Evolutionary conservation across 192 early-diverging fungal genomes (phyloP).

Genomic region (Backusella psychrophila): DNA sequence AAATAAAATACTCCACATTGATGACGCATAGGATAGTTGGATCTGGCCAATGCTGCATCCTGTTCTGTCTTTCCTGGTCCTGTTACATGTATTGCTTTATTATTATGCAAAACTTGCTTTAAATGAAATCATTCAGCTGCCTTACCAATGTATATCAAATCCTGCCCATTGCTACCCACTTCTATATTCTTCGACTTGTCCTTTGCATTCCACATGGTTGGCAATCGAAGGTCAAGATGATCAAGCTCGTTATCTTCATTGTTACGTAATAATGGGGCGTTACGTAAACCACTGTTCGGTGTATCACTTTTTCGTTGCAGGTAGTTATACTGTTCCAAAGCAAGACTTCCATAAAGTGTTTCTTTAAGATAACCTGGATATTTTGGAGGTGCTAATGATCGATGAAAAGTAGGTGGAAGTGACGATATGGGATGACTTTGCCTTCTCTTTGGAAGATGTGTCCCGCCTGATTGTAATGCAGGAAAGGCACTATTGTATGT

Average conservation of each 20-base stretch:
- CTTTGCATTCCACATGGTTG: conserved; percentile 59
- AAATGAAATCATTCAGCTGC: neutral
- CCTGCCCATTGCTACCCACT: conserved; percentile 35
- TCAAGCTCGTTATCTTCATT: neutral
- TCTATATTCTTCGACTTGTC: conserved; percentile 53
- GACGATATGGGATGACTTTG: neutral
- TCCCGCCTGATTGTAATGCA: conserved; percentile 16
- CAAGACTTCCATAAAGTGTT: conserved; percentile 22
- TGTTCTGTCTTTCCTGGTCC: conserved; percentile 51
- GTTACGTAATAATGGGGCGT: neutral
- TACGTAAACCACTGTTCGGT: neutral
- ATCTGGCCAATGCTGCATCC: conserved; percentile 79
- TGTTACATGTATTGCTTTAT: neutral
- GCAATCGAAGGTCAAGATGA: conserved; percentile 36
- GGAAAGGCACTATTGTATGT: conserved; percentile 29
- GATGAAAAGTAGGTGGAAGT: conserved; percentile 1
- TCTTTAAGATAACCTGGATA: conserved; percentile 28
- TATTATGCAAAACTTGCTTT: neutral
- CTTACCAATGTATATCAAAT: conserved; percentile 53
- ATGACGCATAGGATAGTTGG: conserved; percentile 78
- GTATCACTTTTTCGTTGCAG: conserved; percentile 10
- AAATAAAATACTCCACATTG: conserved; percentile 93
- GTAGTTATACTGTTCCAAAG: conserved; percentile 23
- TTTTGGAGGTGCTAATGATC: conserved; percentile 21
- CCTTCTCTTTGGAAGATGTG: neutral